phyloP scores from a whole-genome alignment of 208 protist genomes.

The Naegleria fowleri region DNA sequence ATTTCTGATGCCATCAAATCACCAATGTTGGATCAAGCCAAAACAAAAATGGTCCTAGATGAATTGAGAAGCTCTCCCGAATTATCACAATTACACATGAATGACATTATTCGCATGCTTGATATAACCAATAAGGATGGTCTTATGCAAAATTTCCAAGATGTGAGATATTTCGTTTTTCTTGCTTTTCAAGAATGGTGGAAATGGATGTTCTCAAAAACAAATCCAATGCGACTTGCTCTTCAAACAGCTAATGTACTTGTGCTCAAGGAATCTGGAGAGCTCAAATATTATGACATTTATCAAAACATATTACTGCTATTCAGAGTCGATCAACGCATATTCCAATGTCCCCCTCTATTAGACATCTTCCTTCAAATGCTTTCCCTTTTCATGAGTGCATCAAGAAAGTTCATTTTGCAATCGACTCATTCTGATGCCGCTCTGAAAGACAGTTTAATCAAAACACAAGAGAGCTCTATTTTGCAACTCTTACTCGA shows the following conservation, averaged over 20 bases:
- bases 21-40: neutral
- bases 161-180: neutral
- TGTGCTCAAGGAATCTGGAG: neutral
- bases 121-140: neutral
- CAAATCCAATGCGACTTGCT: neutral
- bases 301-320: slow-evolving; percentile 4
- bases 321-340: neutral
- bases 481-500: slow-evolving; percentile 17
- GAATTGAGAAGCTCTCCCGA: neutral
- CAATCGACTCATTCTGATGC: neutral
- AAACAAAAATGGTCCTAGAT: slow-evolving; percentile 14
- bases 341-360: neutral
- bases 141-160: neutral
- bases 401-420: neutral
- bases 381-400: neutral
- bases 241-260: neutral
- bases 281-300: neutral
- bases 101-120: neutral
- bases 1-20: neutral
- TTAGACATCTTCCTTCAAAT: slow-evolving; percentile 18
- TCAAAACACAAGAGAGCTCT: neutral
- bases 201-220: neutral
- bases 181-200: slow-evolving; percentile 4
- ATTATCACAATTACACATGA: neutral
- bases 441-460: neutral